Base-by-base conservation (phyloP, 306 rosid genomes). In the Glycine latifolia region DNA sequence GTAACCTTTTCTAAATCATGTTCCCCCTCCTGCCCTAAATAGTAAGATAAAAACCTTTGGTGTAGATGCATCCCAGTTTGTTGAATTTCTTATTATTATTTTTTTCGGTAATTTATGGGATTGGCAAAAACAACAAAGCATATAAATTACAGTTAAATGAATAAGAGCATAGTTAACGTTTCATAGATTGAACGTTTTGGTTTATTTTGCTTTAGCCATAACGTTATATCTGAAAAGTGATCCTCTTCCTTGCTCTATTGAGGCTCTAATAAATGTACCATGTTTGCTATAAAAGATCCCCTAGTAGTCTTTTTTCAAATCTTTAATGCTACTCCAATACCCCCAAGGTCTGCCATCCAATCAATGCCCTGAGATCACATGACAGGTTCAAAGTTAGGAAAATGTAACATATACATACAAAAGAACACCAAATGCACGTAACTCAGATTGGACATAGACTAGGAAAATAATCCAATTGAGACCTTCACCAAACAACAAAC, bases 191-290 rank as follows among this genome's bases (percentile, higher is more conserved):
- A 80, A 61, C 14, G 35, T 60, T 62, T 50, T 33, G 47, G 15
- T 55, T 62, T 14, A 39, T 53, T 17, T 71, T 53, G 71, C 48
- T 77, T 58, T 37, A 48, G 75, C 68, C 43, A 48, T 16, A 35
- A 39, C 82, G 60, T 41, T 10, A 50, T 59, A 76, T 81, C 70
- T 67, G 78, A 47, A 41, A 69, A 76, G 58, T 53, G 12, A 62
- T 77, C 53, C 31, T 48, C 71, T 6, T 60, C 56, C 49, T 72
- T 81, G 69, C 53, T 48, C 10, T 66, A 62, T 16, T 59, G 20
- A 78, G 58, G 53, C 73, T 50, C 66, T 49, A 50, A 33, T 66
- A 71, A 50, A 43, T 52, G 59, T 15, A 67, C 75, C 49, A 10
- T 39, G 39, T 53, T 81, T 75, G 46, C 46, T 47, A 69, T 7